Evolutionary conservation across 148 eudicot genomes (phyloP).

Genomic region (Talinum fruticosum): DNA sequence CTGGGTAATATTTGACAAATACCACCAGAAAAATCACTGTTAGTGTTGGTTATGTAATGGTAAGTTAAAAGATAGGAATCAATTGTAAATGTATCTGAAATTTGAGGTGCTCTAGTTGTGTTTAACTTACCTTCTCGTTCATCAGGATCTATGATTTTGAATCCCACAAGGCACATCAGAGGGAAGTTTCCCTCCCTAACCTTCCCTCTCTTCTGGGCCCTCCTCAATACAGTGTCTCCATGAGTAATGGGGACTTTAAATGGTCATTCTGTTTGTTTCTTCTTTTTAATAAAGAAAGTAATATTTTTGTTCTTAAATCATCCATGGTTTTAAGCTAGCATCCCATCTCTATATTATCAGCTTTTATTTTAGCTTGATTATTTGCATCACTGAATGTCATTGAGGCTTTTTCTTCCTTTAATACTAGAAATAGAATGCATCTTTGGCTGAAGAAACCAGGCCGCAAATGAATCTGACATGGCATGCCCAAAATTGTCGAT

Average conservation of each 20-base stretch:
- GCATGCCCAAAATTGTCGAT: neutral
- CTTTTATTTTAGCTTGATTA: too few species aligned
- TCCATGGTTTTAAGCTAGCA: too few species aligned
- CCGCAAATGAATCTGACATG: neutral
- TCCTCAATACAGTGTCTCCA: neutral
- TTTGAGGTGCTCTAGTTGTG: neutral
- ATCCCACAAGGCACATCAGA: neutral
- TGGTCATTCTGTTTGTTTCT: neutral
- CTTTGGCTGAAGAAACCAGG: neutral
- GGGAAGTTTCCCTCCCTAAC: neutral
- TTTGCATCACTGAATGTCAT: neutral
- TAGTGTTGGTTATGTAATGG: neutral
- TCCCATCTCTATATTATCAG: too few species aligned
- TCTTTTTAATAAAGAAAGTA: too few species aligned
- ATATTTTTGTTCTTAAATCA: too few species aligned
- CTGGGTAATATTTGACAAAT: neutral
- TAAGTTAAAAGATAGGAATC: neutral
- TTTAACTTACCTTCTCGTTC: neutral
- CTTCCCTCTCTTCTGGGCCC: neutral
- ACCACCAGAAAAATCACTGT: neutral
- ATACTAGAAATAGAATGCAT: neutral
- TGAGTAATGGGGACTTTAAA: neutral
- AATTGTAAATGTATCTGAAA: neutral
- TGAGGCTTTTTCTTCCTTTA: too few species aligned
- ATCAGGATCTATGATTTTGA: neutral